Evolutionary conservation across 1,139 yeast genomes (phyloP), one percentile per base, ranked within the genome.

Genomic region (Wickerhamomyces sp.): DNA sequence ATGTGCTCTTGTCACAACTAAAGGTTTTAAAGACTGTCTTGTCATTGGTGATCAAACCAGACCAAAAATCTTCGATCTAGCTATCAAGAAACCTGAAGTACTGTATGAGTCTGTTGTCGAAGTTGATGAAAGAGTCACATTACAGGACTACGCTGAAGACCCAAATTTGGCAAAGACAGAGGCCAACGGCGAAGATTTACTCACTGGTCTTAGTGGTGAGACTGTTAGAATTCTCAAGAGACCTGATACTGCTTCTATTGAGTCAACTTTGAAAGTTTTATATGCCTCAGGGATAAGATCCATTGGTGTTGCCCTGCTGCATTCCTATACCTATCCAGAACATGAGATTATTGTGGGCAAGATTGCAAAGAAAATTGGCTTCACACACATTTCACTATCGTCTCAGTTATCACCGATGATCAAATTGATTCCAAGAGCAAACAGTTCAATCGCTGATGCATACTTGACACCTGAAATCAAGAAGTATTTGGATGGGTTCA

Each of bases 361-460:
- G 32, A 64, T 78, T 26, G 93, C 93, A 1, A 44, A 59, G 26
- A 63, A 69, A 33, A 52, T 81, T 16, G 86, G 87, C 2, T 82
- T 82, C 53, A 53, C 62, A 3, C 76, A 77, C 48, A 65, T 83
- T 20, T 79, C 89, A 0, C 64, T 81, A 15, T 80, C 89, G 1
- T 72, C 77, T 19, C 70, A 75, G 45, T 64, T 82, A 16, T 74
- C 80, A 32, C 89, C 93, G 9, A 79, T 81, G 81, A 78, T 83
- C 44, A 82, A 82, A 52, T 69, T 75, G 27, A 75, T 83, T 19
- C 72, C 83, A 23, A 64, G 93, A 40, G 84, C 87, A 1, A 80
- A 80, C 45, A 79, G 88, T 13, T 70, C 86, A 4, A 74, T 78
- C 15, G 87, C 85, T 1, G 91, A 84, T 58, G 86, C 91, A 1